Evolutionary conservation across 495 filamentous ascomycete genomes (phyloP).

Genomic region (Apiosordaria backusii): DNA sequence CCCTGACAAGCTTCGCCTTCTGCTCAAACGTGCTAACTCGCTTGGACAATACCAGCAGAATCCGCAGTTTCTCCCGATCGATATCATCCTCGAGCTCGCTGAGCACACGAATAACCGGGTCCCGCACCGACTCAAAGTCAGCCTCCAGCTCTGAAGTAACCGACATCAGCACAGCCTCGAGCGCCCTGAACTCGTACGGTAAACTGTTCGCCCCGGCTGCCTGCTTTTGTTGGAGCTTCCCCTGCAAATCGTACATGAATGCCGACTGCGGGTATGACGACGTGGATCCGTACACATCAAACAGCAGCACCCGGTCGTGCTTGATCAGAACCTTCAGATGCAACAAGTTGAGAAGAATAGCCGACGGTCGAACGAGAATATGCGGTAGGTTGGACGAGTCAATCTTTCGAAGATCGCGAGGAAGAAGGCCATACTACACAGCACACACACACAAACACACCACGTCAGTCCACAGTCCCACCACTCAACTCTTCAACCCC

Average conservation of each 20-base stretch:
- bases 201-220: slow-evolving; percentile 50
- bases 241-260: slow-evolving; percentile 88
- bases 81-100: slow-evolving; percentile 94
- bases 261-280: slow-evolving; percentile 92
- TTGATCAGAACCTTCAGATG: slow-evolving; percentile 94
- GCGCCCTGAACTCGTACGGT: slow-evolving; percentile 69
- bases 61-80: slow-evolving; percentile 85
- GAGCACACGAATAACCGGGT: slow-evolving; percentile 85
- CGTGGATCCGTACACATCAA: slow-evolving; percentile 92
- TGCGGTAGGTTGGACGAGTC: slow-evolving; percentile 97
- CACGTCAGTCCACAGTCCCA: not conserved
- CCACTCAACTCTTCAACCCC: not conserved
- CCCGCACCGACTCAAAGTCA: slow-evolving; percentile 88
- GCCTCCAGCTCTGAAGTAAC: slow-evolving; percentile 85
- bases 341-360: slow-evolving; percentile 90
- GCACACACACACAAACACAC: not conserved
- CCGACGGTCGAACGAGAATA: slow-evolving; percentile 89
- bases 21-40: slow-evolving; percentile 96
- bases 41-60: slow-evolving; percentile 89
- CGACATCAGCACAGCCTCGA: slow-evolving; percentile 77
- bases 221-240: slow-evolving; percentile 56
- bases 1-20: slow-evolving; percentile 88
- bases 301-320: slow-evolving; percentile 85
- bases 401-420: slow-evolving; percentile 95
- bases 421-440: slow-evolving; percentile 84